Percentiles rank a stretch among this genome's conserved stretches.
Conservation (phyloP, 371 early-diverging fungal species). For the Mucor velutinosus region DNA sequence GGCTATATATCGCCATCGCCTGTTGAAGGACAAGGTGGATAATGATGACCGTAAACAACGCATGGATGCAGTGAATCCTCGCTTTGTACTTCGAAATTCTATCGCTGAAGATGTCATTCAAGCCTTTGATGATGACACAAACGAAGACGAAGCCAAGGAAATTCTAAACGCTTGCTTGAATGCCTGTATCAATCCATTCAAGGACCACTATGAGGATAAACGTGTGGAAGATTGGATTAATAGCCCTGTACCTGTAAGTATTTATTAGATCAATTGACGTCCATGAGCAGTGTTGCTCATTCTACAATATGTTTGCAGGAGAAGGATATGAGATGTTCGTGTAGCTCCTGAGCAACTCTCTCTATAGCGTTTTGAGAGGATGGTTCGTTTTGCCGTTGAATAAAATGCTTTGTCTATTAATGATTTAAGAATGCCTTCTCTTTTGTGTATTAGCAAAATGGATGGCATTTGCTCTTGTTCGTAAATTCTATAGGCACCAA, state of each 20-base stretch:
- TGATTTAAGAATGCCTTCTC: too few species aligned
- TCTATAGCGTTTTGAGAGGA: too few species aligned
- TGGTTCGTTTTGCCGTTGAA: too few species aligned
- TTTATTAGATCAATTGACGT: constrained; percentile 7
- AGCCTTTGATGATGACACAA: constrained; percentile 41
- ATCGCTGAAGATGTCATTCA: constrained; percentile 69
- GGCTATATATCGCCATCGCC: constrained; percentile 53
- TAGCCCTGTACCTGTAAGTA: constrained; percentile 37
- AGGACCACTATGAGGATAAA: constrained; percentile 45
- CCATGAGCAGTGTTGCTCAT: constrained; percentile 6
- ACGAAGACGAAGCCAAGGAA: constrained; percentile 27
- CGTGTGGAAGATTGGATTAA: constrained; percentile 37
- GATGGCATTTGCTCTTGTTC: too few species aligned
- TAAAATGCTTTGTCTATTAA: too few species aligned
- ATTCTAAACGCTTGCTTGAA: constrained; percentile 55
- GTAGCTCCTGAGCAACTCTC: constrained; percentile 27
- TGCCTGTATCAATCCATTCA: constrained; percentile 60
- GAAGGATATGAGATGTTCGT: constrained; percentile 36
- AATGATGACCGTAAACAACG: constrained; percentile 36
- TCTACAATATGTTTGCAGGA: constrained; percentile 32
- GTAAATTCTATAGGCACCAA: too few species aligned
- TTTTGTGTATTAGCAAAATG: too few species aligned
- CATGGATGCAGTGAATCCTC: constrained; percentile 71
- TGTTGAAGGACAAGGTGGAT: constrained; percentile 35
- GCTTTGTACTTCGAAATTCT: constrained; percentile 76